phyloP scores from a whole-genome alignment of 768 basidiomycete genomes.

The Panus rudis region DNA sequence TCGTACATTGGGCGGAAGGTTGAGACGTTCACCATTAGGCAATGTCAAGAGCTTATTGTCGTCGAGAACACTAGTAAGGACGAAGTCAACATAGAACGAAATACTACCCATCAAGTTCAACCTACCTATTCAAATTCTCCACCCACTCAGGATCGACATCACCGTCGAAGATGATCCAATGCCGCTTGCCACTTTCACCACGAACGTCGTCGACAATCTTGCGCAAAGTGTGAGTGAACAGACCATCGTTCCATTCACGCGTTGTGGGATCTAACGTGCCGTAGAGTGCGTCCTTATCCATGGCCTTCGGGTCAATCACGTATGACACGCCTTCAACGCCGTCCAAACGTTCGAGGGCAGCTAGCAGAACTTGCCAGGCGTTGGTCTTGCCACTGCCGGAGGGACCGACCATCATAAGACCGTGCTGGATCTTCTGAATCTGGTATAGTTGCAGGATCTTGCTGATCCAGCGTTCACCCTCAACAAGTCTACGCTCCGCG shows the following conservation, averaged over 20 bases:
- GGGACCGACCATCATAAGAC: slow-evolving; percentile 99
- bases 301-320: slow-evolving; percentile 98
- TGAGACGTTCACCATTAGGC: slow-evolving; percentile 97
- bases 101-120: slow-evolving; percentile 3
- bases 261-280: slow-evolving; percentile 96
- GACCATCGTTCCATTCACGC: slow-evolving; percentile 97
- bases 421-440: slow-evolving; percentile 99
- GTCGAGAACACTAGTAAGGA: slow-evolving; percentile 76
- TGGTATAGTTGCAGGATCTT: slow-evolving; percentile 98
- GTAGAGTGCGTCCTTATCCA: slow-evolving; percentile 97
- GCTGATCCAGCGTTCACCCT: slow-evolving; percentile 84
- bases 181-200: slow-evolving; percentile 91
- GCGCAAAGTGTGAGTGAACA: slow-evolving; percentile 95
- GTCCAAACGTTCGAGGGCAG: slow-evolving; percentile 85
- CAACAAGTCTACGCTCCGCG: slow-evolving; percentile 73
- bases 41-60: slow-evolving; percentile 97
- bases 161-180: slow-evolving; percentile 99
- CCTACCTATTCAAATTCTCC: slow-evolving; percentile 95
- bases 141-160: slow-evolving; percentile 99
- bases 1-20: slow-evolving; percentile 91
- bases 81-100: neutral
- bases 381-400: slow-evolving; percentile 96
- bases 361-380: slow-evolving; percentile 91
- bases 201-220: slow-evolving; percentile 99
- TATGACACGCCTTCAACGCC: slow-evolving; percentile 90